These are phyloP conservation scores for Starmerella khaoyaiensis DNA, from an alignment of 805 yeast genomes.

Conservation along the genomic window DNA sequence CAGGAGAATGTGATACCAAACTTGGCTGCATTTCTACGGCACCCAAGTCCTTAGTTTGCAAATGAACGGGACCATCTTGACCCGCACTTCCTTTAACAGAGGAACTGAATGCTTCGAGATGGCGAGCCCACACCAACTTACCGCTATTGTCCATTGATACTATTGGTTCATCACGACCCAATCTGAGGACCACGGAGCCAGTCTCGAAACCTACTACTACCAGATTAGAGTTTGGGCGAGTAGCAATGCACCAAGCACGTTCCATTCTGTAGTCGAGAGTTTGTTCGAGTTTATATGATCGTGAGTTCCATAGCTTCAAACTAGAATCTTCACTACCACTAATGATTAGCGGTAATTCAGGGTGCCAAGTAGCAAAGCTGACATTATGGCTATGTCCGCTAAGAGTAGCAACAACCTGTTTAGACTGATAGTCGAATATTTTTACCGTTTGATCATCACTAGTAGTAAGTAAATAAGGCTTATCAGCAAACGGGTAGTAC, in stretches of 20 bases:
- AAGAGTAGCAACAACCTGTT: slow-evolving; percentile 83
- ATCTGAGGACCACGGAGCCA: slow-evolving; percentile 74
- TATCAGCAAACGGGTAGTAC: slow-evolving; percentile 93
- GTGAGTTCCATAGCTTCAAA: slow-evolving; percentile 86
- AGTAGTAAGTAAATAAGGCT: slow-evolving; percentile 85
- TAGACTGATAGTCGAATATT: slow-evolving; percentile 95
- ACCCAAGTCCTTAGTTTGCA: slow-evolving; percentile 86
- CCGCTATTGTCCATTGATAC: slow-evolving; percentile 88
- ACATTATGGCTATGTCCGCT: slow-evolving; percentile 92
- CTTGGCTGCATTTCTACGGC: slow-evolving; percentile 86
- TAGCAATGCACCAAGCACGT: slow-evolving; percentile 90
- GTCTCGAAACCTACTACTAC: slow-evolving; percentile 91
- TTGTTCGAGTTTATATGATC: slow-evolving; percentile 86
- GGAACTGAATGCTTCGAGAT: slow-evolving; percentile 76
- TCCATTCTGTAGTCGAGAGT: slow-evolving; percentile 83
- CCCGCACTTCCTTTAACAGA: slow-evolving; percentile 43
- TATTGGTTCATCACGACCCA: slow-evolving; percentile 91
- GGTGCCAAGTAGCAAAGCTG: slow-evolving; percentile 94
- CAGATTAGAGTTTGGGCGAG: slow-evolving; percentile 59
- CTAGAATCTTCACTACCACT: slow-evolving; percentile 97
- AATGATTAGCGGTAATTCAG: slow-evolving; percentile 86
- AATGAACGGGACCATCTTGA: slow-evolving; percentile 33
- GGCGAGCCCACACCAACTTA: slow-evolving; percentile 80
- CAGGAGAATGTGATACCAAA: slow-evolving; percentile 79
- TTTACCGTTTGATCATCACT: slow-evolving; percentile 83